Evolutionary conservation across 1,284 basidiomycete species (phyloP), one percentile per base, ranked within the genome.

Genomic region (Leccinum pachyderme): DNA sequence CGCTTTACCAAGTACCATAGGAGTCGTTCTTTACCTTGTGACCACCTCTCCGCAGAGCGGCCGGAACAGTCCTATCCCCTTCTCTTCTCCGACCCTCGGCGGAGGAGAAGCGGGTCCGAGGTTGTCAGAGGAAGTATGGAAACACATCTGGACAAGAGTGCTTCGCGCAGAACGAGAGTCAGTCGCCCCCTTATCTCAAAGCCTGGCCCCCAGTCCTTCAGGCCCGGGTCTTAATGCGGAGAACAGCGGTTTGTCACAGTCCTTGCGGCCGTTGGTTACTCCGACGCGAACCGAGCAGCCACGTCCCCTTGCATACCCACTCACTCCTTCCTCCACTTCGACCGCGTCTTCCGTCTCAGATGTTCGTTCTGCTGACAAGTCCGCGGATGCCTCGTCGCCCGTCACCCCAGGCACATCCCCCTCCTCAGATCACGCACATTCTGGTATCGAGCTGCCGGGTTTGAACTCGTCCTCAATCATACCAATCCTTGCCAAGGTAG

Each of bases 81-180:
- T 50, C n/a, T 49, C 52, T 47, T 58, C 52, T 46, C 52, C 56
- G 25, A 47, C 47, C 33, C 60, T 55, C 18, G 66, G 62, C 8
- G 63, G 61, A n/a, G 78, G 80, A 13, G 83, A 84, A 56, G 85
- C 83, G 32, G 90, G 91, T 13, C 87, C 89, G 18, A 76, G 89
- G 45, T 76, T 94, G 44, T 88, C 89, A 33, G 91, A 94, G 56
- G 87, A 89, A 37, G 85, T 91, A 44, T 94, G 91, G 91, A 84
- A 79, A 63, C 81, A 87, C 65, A 76, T 94, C 29, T 94, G 91
- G 91, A 74, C 76, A 35, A 81, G 86, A 48, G 83, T 91, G 9
- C 68, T 87, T 35, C 82, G 78, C 56, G 77, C 78, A 18, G 91
- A 92, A 67, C 79, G 79, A 49, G 84, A 89, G 25, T 81, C 86